phyloP scores from a whole-genome alignment of 371 early-diverging fungal genomes.

The Sporodiniella umbellata region DNA sequence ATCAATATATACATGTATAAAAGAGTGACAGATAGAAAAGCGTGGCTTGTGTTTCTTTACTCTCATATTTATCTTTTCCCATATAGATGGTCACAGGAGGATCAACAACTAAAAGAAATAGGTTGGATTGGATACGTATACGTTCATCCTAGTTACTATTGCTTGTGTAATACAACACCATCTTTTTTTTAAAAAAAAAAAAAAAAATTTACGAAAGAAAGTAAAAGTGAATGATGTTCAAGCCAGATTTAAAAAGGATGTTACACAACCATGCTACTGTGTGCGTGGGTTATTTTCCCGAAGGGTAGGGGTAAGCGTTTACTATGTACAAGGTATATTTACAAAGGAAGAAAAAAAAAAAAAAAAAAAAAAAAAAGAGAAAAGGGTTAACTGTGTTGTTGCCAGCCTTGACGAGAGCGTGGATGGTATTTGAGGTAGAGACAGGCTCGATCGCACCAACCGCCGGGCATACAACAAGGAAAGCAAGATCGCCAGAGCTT shows the following conservation, averaged over 20 bases:
- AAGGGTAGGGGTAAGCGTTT: too few species aligned
- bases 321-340: too few species aligned
- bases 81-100: slow-evolving; percentile 89
- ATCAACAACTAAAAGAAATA: slow-evolving; percentile 47
- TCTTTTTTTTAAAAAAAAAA: not conserved
- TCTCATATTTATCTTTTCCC: slow-evolving; percentile 97
- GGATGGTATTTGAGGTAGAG: too few species aligned
- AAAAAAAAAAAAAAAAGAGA: too few species aligned
- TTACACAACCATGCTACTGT: too few species aligned
- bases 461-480: slow-evolving; percentile 49
- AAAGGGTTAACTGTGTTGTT: too few species aligned
- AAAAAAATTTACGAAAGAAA: not conserved
- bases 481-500: slow-evolving; percentile 46
- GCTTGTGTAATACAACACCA: slow-evolving; percentile 27
- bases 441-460: slow-evolving; percentile 38
- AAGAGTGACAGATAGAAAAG: not conserved
- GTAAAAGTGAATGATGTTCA: too few species aligned
- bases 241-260: too few species aligned
- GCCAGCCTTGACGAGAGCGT: too few species aligned
- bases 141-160: slow-evolving; percentile 6
- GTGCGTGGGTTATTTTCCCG: too few species aligned
- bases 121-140: not conserved
- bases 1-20: too few species aligned
- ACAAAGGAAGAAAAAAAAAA: too few species aligned
- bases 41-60: slow-evolving; percentile 32